Percentiles rank a stretch among this genome's conserved stretches.
Evolutionary conservation across 208 protist genomes (phyloP).

Genomic region (Crithidia expoeki): DNA sequence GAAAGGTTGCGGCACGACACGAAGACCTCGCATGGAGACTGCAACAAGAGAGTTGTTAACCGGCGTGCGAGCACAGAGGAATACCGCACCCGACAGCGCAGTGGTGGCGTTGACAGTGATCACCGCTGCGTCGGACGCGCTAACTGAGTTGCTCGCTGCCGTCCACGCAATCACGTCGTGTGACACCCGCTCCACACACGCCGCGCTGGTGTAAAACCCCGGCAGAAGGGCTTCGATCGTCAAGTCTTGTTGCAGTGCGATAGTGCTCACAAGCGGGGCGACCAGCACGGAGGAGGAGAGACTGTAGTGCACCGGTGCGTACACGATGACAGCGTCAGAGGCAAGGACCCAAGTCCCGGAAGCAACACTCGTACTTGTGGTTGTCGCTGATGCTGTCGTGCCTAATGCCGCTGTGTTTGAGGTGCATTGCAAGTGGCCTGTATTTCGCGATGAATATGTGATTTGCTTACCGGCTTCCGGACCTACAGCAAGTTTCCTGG

Average conservation of each 20-base stretch:
- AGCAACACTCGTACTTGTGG: too few species aligned
- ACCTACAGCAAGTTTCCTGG: too few species aligned
- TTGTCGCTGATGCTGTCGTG: too few species aligned
- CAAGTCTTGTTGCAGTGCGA: conserved; percentile 25
- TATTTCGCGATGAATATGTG: too few species aligned
- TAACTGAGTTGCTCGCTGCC: neutral
- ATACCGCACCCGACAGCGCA: neutral
- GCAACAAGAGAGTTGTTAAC: conserved; percentile 23
- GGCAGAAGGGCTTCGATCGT: conserved; percentile 16
- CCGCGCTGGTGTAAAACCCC: conserved; percentile 24
- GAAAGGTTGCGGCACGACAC: conserved; percentile 16
- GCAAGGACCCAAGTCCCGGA: conserved; percentile 14
- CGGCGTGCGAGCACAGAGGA: conserved; percentile 23
- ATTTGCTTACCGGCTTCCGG: too few species aligned
- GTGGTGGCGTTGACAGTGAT: conserved; percentile 8
- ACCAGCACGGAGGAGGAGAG: conserved; percentile 25
- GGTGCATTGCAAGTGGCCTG: too few species aligned
- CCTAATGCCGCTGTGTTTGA: too few species aligned
- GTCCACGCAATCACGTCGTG: neutral
- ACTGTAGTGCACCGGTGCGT: conserved; percentile 26
- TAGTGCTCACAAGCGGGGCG: conserved; percentile 17
- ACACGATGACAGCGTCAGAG: conserved; percentile 3
- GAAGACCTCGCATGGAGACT: conserved; percentile 4
- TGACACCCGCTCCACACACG: neutral
- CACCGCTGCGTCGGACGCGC: neutral